Conservation (phyloP, 2,329 filamentous ascomycete genomes). For the Dothideomycetidae sp. region DNA sequence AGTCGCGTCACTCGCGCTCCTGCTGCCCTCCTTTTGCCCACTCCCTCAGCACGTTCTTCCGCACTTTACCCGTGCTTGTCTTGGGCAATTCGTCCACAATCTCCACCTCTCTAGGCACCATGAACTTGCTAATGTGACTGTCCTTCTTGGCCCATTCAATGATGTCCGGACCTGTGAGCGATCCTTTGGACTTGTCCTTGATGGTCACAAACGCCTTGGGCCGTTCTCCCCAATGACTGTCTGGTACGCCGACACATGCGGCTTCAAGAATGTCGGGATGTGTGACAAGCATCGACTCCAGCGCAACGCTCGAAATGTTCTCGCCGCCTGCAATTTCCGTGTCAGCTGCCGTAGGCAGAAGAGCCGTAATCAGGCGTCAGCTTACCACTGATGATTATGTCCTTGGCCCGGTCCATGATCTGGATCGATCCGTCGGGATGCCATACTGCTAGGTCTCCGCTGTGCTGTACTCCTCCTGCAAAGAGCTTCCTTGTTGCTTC, state of each 20-base stretch:
- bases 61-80: slow-evolving; percentile 90
- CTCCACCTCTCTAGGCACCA: slow-evolving; percentile 58
- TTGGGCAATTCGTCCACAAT: slow-evolving; percentile 82
- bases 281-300: slow-evolving; percentile 77
- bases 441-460: slow-evolving; percentile 86
- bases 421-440: slow-evolving; percentile 81
- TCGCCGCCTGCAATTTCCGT: slow-evolving; percentile 77
- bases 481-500: slow-evolving; percentile 80
- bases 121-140: slow-evolving; percentile 75
- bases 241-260: slow-evolving; percentile 74
- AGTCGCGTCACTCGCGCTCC: too few species aligned
- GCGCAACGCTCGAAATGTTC: slow-evolving; percentile 87
- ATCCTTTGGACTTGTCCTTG: slow-evolving; percentile 43
- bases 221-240: slow-evolving; percentile 89
- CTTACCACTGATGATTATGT: slow-evolving; percentile 90
- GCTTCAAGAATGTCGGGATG: slow-evolving; percentile 85
- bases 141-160: slow-evolving; percentile 76
- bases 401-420: slow-evolving; percentile 87
- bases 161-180: slow-evolving; percentile 49
- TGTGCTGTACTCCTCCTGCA: slow-evolving; percentile 72
- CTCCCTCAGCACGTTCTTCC: slow-evolving; percentile 82
- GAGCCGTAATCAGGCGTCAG: too few species aligned
- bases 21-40: slow-evolving; percentile 54
- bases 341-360: too few species aligned
- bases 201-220: slow-evolving; percentile 87